Base-by-base conservation (phyloP, 345 rosid species). In the Euphorbia tirucalli region DNA sequence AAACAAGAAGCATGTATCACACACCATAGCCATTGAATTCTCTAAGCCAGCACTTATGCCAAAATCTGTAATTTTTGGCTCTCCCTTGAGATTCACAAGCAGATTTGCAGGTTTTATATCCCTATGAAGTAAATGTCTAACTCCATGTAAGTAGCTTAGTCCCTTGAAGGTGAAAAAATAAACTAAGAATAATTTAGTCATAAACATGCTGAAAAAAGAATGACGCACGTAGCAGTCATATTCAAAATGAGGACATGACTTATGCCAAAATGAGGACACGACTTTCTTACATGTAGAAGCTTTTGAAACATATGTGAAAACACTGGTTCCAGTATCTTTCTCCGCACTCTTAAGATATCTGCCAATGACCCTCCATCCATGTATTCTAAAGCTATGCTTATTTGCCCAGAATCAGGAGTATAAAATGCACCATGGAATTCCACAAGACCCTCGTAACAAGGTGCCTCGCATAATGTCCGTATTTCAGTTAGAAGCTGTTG, bases 351-450 rank as follows among this genome's bases (percentile, higher is more conserved):
- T 74, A 94, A 78, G 71, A 94, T 82, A 79, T 94, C 98, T 21
- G 95, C 97, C 73, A 94, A 81, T 74, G 98, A 94, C 3, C 98
- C 98, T 63, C 95, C 98, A 80, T 92, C 89, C 98, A 94, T 92
- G 74, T 90, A 94, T 78, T 94, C 98, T 73, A 92, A 89, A 70
- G 98, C 98, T 77, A 92, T 92, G 83, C 95, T 94, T 75, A 94
- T 94, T 82, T 92, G 96, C 71, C 98, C 97, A 0, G 97, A 89
- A 70, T 90, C 96, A 0, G 98, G 96, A 80, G 88, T 84, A 77
- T 94, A 94, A 79, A 90, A 94, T 55, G 98, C 98, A 39, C 98
- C 96, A 50, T 92, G 95, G 84, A 92, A 94, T 68, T 94, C 96
- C 72, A 94, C 98, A 18, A 94, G 96, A 76, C 95, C 97, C 81